Base-by-base conservation (phyloP, 495 filamentous ascomycete genomes). In the Talaromyces trachyspermus region DNA sequence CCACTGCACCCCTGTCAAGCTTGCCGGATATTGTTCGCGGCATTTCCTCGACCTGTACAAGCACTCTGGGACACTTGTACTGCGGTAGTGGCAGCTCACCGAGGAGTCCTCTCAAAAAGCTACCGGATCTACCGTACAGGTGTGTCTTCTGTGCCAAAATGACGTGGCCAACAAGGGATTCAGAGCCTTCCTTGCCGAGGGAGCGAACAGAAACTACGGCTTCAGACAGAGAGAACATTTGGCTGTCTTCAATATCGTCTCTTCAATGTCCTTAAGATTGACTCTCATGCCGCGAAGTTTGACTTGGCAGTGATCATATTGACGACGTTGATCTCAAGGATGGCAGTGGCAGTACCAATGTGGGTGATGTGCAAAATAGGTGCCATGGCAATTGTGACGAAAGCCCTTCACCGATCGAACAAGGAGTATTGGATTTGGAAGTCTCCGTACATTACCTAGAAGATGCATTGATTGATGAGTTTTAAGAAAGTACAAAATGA, bases 241-340 rank as follows among this genome's bases (percentile, higher is more conserved):
- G 1, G 63, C 49, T 0, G 57, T 47, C 1, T 42, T 5, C 2
- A 73, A 2, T 1, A 76, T 60, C 12, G 49, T 50, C 2, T 17
- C 51, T 32, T 72, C 71, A 14, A 77, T 60, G 7, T 80, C 77
- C 0, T 45, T n/a, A 1, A 80, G 58, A 2, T 79, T 74, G 8
- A 78, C 67, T 0, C 75, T 71, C 2, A 75, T 19, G 0, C 77
- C 77, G 1, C 67, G 57, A 2, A 78, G 38, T 52, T 81, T 80
- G 35, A 79, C 53, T 48, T 76, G 71, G 1, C n/a, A n/a, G n/a
- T n/a, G n/a, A n/a, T n/a, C n/a, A n/a, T n/a, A n/a, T n/a, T n/a
- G n/a, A n/a, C n/a, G n/a, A n/a, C n/a, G n/a, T n/a, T n/a, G n/a
- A n/a, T n/a, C n/a, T n/a, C n/a, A n/a, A n/a, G n/a, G n/a, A n/a